These are phyloP conservation scores for Ophiostoma perfectum DNA, from an alignment of 2,329 filamentous ascomycete genomes.

Conservation along the genomic window DNA sequence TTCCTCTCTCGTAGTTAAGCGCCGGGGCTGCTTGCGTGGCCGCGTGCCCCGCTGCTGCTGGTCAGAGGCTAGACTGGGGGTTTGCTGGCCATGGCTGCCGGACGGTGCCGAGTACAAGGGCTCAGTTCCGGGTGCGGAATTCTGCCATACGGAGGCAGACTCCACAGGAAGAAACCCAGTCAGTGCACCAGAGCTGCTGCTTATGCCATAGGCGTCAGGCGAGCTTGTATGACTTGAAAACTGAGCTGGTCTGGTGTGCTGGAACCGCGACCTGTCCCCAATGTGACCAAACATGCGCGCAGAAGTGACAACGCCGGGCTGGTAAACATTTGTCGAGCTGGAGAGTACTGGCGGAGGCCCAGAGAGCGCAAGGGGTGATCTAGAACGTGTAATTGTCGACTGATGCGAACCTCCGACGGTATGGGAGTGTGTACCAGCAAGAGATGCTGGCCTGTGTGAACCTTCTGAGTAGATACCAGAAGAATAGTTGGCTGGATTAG, in stretches of 20 bases:
- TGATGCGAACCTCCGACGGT: background rate
- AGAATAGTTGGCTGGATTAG: constrained; percentile 39
- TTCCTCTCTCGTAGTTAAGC: constrained; percentile 60
- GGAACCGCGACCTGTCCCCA: constrained; percentile 31
- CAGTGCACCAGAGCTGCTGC: background rate
- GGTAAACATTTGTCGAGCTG: background rate
- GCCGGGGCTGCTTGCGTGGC: constrained; percentile 40
- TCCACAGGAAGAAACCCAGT: constrained; percentile 38
- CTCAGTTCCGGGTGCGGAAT: constrained; percentile 25
- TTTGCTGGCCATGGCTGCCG: background rate
- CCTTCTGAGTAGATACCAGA: constrained; percentile 43
- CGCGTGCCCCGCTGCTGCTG: constrained; percentile 26
- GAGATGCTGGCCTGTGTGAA: constrained; percentile 31
- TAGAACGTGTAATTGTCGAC: constrained; percentile 24
- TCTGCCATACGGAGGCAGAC: constrained; percentile 36
- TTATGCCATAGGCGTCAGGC: constrained; percentile 23
- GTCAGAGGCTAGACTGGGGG: background rate
- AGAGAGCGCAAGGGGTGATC: background rate
- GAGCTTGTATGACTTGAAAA: constrained; percentile 31
- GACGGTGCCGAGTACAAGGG: constrained; percentile 17
- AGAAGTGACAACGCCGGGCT: constrained; percentile 30
- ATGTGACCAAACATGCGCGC: background rate
- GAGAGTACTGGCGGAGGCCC: background rate
- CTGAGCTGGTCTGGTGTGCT: constrained; percentile 38
- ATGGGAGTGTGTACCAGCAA: constrained; percentile 26